Conservation (phyloP, 140 eudicot genomes). For the Ambrosia hybrid region DNA sequence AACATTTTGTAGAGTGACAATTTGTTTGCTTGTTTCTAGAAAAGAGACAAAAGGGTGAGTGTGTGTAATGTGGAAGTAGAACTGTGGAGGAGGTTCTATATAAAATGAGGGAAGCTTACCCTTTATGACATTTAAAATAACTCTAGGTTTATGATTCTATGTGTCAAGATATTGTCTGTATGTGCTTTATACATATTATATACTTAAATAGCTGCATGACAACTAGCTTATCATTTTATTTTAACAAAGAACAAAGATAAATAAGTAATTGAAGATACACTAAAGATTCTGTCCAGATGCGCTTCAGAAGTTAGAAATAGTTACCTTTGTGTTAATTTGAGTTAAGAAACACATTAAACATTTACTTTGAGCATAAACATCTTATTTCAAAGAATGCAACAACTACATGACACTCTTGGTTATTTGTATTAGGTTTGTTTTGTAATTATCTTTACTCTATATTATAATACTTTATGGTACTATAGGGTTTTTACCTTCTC, state of each 20-base stretch:
- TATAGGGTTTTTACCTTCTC: no score
- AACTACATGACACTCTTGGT: no score
- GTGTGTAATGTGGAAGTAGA: slow-evolving; percentile 20
- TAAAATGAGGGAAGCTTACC: slow-evolving; percentile 23
- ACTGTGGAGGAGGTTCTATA: slow-evolving; percentile 16
- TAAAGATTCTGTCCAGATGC: slow-evolving; percentile 22
- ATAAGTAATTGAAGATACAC: slow-evolving; percentile 20
- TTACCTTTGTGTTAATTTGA: slow-evolving; percentile 6
- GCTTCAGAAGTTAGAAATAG: slow-evolving; percentile 22
- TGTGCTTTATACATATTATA: slow-evolving; percentile 32
- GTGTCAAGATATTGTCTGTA: slow-evolving; percentile 25
- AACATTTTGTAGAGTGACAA: slow-evolving; percentile 43
- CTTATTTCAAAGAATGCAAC: not conserved
- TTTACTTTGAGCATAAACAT: not conserved
- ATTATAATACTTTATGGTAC: no score
- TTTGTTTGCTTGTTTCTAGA: slow-evolving; percentile 17
- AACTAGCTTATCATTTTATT: slow-evolving; percentile 10
- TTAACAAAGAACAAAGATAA: slow-evolving; percentile 26
- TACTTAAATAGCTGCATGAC: slow-evolving; percentile 28
- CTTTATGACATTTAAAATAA: slow-evolving; percentile 4
- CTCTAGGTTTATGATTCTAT: slow-evolving; percentile 23
- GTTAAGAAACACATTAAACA: not conserved
- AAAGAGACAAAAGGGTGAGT: slow-evolving; percentile 19
- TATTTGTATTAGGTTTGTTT: not conserved
- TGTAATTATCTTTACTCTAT: not conserved